A percentile compares a stretch with the other conserved stretches of the same genome.
phyloP scores from a whole-genome alignment of 1,284 basidiomycete species.

The Sporisorium graminicola region DNA sequence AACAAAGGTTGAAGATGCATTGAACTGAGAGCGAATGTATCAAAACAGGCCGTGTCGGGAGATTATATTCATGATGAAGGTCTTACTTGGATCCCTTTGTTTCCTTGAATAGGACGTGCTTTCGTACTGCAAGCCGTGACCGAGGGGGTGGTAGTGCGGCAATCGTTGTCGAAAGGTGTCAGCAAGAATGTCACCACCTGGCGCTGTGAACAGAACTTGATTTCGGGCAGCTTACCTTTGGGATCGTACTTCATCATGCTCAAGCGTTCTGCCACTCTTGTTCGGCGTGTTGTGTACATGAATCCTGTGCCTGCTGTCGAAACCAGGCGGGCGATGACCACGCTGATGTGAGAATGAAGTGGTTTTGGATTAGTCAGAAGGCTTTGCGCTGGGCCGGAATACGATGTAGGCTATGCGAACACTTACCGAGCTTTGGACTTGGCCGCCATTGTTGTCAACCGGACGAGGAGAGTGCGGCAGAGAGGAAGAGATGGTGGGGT shows the following conservation, averaged over 20 bases:
- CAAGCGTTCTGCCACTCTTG: slow-evolving; percentile 59
- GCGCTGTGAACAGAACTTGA: no score
- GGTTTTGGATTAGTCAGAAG: background rate
- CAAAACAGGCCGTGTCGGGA: background rate
- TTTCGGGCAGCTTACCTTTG: slow-evolving; percentile 58
- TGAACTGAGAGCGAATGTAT: background rate
- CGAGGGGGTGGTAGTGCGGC: background rate
- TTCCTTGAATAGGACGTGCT: slow-evolving; percentile 66
- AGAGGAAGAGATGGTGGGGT: background rate
- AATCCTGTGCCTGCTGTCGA: slow-evolving; percentile 68
- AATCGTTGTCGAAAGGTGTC: background rate
- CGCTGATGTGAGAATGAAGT: slow-evolving; percentile 24
- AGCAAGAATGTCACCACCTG: background rate
- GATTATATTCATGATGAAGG: background rate
- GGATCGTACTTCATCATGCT: slow-evolving; percentile 69
- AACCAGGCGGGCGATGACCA: slow-evolving; percentile 66
- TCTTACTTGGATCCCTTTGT: slow-evolving; percentile 57
- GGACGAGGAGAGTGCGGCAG: background rate
- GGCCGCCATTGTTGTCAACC: slow-evolving; percentile 56
- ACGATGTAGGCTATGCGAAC: background rate
- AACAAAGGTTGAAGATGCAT: background rate
- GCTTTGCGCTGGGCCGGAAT: background rate
- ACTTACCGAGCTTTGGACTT: slow-evolving; percentile 66
- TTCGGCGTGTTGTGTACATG: slow-evolving; percentile 65
- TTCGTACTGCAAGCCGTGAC: slow-evolving; percentile 49